A percentile compares a stretch with the other conserved stretches of the same genome.
These are phyloP conservation scores for Ambrosiella xylebori DNA, from an alignment of 2,329 filamentous ascomycete genomes.

Conservation along the genomic window DNA sequence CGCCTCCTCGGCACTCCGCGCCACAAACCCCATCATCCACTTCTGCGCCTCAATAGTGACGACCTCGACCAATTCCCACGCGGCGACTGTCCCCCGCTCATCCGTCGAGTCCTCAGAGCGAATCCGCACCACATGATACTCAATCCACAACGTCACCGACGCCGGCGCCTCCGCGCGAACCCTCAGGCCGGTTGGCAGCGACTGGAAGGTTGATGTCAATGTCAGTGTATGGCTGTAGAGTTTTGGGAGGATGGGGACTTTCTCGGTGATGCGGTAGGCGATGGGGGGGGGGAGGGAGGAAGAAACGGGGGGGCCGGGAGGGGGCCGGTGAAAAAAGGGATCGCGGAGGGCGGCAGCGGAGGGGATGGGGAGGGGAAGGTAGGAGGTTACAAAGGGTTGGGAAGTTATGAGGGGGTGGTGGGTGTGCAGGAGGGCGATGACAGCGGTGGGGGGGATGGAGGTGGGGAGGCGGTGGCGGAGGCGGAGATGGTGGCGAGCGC, in stretches of 20 bases:
- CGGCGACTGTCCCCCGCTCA: neutral
- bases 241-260: conserved; percentile 23
- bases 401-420: conserved; percentile 26
- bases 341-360: conserved; percentile 22
- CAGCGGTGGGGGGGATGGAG: conserved; percentile 21
- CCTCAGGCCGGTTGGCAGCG: conserved; percentile 24
- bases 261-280: conserved; percentile 19
- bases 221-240: conserved; percentile 23
- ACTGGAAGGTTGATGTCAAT: conserved; percentile 29
- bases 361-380: conserved; percentile 20
- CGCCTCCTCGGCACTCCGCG: conserved; percentile 17
- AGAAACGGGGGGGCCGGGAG: neutral
- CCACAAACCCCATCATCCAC: conserved; percentile 22
- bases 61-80: conserved; percentile 19
- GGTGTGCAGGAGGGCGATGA: conserved; percentile 25
- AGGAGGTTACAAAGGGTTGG: conserved; percentile 23
- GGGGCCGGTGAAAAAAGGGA: conserved; percentile 22
- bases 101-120: neutral
- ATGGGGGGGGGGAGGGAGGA: conserved; percentile 15
- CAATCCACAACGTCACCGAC: conserved; percentile 27
- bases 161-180: conserved; percentile 26
- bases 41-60: conserved; percentile 20
- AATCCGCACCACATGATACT: conserved; percentile 16
- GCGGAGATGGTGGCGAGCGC: conserved; percentile 17
- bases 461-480: conserved; percentile 27